Percentiles rank a stretch among this genome's conserved stretches.
These are phyloP conservation scores for Neophaeococcomyces aloes DNA, from an alignment of 2,329 filamentous ascomycete species.

Conservation along the genomic window DNA sequence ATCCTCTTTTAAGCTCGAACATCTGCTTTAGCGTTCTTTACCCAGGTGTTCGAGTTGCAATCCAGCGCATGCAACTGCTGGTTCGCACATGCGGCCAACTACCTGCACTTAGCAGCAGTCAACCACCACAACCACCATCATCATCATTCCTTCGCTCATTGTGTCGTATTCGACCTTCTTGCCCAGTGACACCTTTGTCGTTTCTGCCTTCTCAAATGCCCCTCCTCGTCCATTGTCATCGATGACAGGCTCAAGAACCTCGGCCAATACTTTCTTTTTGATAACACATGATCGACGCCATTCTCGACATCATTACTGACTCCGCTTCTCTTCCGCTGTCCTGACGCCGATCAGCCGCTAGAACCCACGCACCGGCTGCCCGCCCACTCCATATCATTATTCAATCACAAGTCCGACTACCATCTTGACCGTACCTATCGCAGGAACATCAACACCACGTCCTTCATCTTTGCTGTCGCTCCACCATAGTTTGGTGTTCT, in stretches of 20 bases:
- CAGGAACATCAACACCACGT: no score
- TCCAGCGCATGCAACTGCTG: background rate
- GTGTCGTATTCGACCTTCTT: background rate
- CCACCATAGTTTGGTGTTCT: no score
- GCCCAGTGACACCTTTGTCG: background rate
- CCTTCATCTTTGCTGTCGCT: no score
- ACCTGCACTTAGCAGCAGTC: no score
- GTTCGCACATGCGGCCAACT: background rate
- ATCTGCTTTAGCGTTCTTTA: background rate
- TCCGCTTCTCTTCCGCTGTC: constrained; percentile 1
- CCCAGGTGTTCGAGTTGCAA: no score
- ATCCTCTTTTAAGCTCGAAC: background rate
- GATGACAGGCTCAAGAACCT: no score
- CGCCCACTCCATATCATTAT: background rate
- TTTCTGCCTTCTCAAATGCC: background rate
- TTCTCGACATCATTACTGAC: background rate
- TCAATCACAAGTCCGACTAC: background rate
- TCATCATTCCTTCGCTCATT: background rate
- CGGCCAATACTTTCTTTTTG: no score
- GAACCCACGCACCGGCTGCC: background rate
- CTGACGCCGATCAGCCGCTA: constrained; percentile 3
- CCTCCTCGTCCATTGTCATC: no score
- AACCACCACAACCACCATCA: no score
- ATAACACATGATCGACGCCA: no score
- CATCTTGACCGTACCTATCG: background rate